Percentiles rank a stretch among this genome's conserved stretches.
Conservation (phyloP, 2,329 filamentous ascomycete species). For the Xylariaceae sp. region DNA sequence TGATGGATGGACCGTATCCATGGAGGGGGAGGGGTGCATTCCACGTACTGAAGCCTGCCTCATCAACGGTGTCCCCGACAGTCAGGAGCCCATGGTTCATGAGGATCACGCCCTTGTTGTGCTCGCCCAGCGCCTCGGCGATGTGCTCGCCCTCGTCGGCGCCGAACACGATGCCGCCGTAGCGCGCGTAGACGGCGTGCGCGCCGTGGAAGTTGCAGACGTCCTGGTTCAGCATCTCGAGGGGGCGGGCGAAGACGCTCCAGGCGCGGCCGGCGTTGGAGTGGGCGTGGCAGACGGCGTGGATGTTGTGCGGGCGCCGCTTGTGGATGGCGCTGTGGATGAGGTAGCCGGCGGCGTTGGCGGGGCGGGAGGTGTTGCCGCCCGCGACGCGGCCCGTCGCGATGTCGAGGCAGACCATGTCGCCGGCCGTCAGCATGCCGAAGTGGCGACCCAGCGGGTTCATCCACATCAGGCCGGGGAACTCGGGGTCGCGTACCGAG, state of each 20-base stretch:
- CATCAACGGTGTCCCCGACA: constrained; percentile 59
- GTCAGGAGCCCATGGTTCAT: constrained; percentile 70
- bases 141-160: constrained; percentile 62
- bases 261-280: constrained; percentile 63
- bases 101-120: constrained; percentile 51
- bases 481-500: constrained; percentile 26
- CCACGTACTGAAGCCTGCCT: constrained; percentile 24
- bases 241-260: constrained; percentile 54
- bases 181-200: constrained; percentile 59
- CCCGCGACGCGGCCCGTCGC: constrained; percentile 56
- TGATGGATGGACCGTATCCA: no score
- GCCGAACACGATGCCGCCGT: constrained; percentile 50
- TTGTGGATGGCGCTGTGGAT: constrained; percentile 68
- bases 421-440: constrained; percentile 57
- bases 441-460: constrained; percentile 64
- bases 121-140: constrained; percentile 54
- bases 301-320: constrained; percentile 50
- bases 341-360: constrained; percentile 64
- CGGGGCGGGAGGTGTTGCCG: constrained; percentile 55
- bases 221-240: constrained; percentile 70
- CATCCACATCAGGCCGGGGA: constrained; percentile 51
- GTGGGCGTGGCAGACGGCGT: constrained; percentile 67
- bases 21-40: no score
- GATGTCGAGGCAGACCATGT: constrained; percentile 63
- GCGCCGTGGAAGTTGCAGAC: constrained; percentile 61